Evolutionary conservation across 768 basidiomycete genomes (phyloP).

Genomic region (Mycena epipterygia): DNA sequence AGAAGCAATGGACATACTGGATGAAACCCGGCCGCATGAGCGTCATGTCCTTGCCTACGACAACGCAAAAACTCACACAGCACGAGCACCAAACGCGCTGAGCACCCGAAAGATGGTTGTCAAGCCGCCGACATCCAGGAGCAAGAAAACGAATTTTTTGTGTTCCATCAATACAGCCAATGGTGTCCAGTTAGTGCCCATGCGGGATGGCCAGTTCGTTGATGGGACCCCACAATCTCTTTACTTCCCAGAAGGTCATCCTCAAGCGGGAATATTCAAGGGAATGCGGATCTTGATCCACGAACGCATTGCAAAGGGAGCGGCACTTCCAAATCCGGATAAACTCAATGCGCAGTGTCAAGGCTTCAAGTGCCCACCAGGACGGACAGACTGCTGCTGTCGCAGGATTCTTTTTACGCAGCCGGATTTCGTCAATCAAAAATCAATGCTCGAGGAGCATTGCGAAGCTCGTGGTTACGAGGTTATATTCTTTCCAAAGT

Average conservation of each 20-base stretch:
- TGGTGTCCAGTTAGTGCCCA: background rate
- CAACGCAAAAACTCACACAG: constrained; percentile 4
- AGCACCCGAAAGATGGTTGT: background rate
- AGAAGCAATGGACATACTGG: background rate
- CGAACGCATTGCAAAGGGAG: background rate
- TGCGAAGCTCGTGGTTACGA: no score
- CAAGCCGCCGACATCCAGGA: background rate
- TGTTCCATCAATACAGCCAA: background rate
- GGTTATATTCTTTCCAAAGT: no score
- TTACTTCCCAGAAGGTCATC: background rate
- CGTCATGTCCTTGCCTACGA: background rate
- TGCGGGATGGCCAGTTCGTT: background rate
- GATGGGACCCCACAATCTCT: background rate
- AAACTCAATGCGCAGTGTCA: background rate
- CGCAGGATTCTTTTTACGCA: background rate
- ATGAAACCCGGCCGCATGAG: background rate
- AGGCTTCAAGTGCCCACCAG: background rate
- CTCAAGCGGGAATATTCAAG: constrained; percentile 7
- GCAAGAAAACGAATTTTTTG: background rate
- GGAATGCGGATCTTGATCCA: constrained; percentile 2
- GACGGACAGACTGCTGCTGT: background rate
- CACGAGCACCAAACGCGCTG: background rate
- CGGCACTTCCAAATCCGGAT: constrained; percentile 1
- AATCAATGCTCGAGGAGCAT: no score
- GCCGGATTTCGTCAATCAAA: background rate